These are phyloP conservation scores for Ogataea pignaliae DNA, from an alignment of 805 yeast species.

Conservation along the genomic window DNA sequence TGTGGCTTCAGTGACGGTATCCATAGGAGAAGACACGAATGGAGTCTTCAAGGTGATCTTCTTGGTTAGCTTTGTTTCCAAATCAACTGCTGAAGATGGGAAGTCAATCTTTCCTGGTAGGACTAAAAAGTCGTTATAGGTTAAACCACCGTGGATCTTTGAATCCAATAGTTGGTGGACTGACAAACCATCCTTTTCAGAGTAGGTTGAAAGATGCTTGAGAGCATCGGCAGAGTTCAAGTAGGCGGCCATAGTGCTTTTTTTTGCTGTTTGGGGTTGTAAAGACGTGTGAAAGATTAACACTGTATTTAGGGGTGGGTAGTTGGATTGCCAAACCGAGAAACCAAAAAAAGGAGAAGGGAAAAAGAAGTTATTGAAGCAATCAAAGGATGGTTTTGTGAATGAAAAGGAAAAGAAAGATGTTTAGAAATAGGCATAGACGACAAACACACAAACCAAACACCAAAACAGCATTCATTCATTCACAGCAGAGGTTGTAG, in stretches of 20 bases:
- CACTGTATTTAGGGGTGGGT: not conserved
- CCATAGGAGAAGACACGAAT: constrained; percentile 98
- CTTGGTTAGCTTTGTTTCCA: constrained; percentile 88
- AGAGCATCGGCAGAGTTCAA: constrained; percentile 57
- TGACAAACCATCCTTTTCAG: constrained; percentile 78
- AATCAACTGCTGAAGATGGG: constrained; percentile 70
- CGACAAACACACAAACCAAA: too few species aligned
- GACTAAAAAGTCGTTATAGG: constrained; percentile 93
- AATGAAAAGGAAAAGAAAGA: too few species aligned
- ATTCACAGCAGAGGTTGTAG: too few species aligned
- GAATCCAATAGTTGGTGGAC: constrained; percentile 87
- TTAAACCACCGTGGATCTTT: constrained; percentile 85
- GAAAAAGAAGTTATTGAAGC: constrained; percentile 4
- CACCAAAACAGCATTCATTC: too few species aligned
- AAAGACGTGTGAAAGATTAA: not conserved
- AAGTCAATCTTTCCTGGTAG: constrained; percentile 93
- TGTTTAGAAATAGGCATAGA: too few species aligned
- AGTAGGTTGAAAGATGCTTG: constrained; percentile 59
- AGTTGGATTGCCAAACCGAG: not conserved
- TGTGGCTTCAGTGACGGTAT: constrained; percentile 93
- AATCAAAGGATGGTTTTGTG: too few species aligned
- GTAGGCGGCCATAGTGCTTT: constrained; percentile 6
- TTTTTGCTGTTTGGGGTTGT: not conserved
- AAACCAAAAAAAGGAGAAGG: not conserved
- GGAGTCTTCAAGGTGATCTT: constrained; percentile 90